Conservation (phyloP, 371 early-diverging fungal genomes). For the Nosema muscidifuracis region DNA sequence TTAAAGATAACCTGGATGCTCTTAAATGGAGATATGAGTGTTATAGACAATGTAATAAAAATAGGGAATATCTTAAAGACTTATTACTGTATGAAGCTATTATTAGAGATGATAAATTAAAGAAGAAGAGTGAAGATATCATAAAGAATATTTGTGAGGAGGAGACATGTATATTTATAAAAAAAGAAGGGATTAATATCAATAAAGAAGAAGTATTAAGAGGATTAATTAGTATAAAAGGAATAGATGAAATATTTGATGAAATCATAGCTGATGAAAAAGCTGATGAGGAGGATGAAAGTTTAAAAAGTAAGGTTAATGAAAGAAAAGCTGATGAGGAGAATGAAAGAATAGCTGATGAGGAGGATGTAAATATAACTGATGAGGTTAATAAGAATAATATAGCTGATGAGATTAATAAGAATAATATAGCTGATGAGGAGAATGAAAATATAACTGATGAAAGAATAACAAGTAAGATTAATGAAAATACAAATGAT, state of each 20-base stretch:
- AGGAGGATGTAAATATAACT: not conserved
- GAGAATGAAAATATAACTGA: no score
- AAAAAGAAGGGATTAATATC: not conserved
- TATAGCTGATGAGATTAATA: no score
- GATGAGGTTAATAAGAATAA: not conserved
- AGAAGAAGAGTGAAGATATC: constrained; percentile 8
- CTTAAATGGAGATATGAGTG: constrained; percentile 25
- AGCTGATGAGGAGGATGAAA: not conserved
- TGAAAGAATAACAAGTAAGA: no score
- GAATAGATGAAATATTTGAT: constrained; percentile 13
- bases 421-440: no score
- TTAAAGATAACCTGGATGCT: not conserved
- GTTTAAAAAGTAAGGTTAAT: not conserved
- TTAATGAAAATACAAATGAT: no score
- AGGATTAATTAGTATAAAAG: constrained; percentile 1
- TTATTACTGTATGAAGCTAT: constrained; percentile 9
- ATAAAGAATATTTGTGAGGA: constrained; percentile 1
- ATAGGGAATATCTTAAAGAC: constrained; percentile 8
- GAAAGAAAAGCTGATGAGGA: no score
- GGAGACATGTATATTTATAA: not conserved
- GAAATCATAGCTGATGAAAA: not conserved
- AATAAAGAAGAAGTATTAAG: constrained; percentile 11
- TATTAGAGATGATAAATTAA: constrained; percentile 7
- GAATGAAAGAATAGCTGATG: no score
- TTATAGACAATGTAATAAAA: constrained; percentile 9